Conservation (phyloP, 2,329 filamentous ascomycete species). For the Fusarium solani-melongenae region DNA sequence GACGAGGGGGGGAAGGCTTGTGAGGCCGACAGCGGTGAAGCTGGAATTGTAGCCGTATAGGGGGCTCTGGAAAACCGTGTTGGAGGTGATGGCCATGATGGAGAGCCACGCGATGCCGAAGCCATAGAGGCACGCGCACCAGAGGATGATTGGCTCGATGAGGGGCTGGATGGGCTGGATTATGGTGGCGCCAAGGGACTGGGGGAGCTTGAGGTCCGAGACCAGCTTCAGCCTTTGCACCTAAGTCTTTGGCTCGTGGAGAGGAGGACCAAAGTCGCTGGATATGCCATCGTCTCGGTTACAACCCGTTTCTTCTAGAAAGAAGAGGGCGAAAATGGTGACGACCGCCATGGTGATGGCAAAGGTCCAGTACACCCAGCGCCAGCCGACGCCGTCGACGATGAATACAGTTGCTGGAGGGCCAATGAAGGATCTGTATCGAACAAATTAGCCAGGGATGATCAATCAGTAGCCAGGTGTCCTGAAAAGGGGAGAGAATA, state of each 20-base stretch:
- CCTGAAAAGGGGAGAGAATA: neutral
- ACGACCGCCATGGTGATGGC: neutral
- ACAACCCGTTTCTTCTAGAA: neutral
- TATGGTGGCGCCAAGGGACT: neutral
- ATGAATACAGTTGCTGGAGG: neutral
- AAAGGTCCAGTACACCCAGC: neutral
- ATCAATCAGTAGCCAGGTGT: neutral
- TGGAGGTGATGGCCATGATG: neutral
- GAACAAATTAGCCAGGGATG: slow-evolving; percentile 25
- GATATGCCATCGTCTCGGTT: neutral
- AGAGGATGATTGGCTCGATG: neutral
- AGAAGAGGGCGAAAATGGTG: neutral
- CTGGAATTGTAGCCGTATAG: neutral
- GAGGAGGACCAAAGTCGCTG: neutral
- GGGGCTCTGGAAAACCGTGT: neutral
- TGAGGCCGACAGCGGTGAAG: neutral
- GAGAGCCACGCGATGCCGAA: neutral
- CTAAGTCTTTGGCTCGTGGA: neutral
- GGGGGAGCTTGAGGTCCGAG: neutral
- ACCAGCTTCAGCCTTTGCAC: neutral
- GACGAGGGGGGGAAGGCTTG: neutral
- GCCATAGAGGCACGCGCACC: neutral
- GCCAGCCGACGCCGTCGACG: neutral
- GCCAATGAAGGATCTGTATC: neutral
- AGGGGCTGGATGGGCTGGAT: neutral